Conservation (phyloP, 1,284 basidiomycete species). For the Ganoderma resinaceum region DNA sequence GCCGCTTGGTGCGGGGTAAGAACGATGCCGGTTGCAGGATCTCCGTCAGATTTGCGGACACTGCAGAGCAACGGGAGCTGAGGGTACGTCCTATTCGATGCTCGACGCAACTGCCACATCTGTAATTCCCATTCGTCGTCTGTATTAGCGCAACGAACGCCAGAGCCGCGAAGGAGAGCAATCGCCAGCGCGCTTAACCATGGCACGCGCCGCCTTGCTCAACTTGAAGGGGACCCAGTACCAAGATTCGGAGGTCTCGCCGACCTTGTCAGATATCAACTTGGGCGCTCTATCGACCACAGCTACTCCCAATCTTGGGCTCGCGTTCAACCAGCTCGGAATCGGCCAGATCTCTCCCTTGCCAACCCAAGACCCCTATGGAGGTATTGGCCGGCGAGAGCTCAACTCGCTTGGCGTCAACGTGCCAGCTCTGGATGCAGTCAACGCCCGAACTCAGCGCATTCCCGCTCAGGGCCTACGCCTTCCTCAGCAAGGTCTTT, state of each 20-base stretch:
- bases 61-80: constrained; percentile 55
- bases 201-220: constrained; percentile 76
- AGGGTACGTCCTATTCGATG: constrained; percentile 43
- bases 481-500: constrained; percentile 17
- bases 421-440: constrained; percentile 17
- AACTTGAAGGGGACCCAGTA: constrained; percentile 73
- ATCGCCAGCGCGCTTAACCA: constrained; percentile 69
- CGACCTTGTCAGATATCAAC: constrained; percentile 25
- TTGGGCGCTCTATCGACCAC: constrained; percentile 13
- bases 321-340: constrained; percentile 20
- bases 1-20: constrained; percentile 78
- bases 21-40: constrained; percentile 74
- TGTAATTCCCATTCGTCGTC: neutral
- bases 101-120: neutral
- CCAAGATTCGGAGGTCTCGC: constrained; percentile 18
- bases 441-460: constrained; percentile 24
- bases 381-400: constrained; percentile 7
- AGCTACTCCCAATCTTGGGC: constrained; percentile 18
- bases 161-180: constrained; percentile 60
- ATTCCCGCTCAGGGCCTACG: constrained; percentile 17
- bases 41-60: constrained; percentile 78
- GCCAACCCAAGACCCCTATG: constrained; percentile 7
- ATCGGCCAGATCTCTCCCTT: constrained; percentile 20
- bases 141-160: constrained; percentile 44
- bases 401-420: constrained; percentile 12